A percentile compares a stretch with the other conserved stretches of the same genome.
Conservation (phyloP, 2,329 filamentous ascomycete genomes). For the Aspergillus tamarii region DNA sequence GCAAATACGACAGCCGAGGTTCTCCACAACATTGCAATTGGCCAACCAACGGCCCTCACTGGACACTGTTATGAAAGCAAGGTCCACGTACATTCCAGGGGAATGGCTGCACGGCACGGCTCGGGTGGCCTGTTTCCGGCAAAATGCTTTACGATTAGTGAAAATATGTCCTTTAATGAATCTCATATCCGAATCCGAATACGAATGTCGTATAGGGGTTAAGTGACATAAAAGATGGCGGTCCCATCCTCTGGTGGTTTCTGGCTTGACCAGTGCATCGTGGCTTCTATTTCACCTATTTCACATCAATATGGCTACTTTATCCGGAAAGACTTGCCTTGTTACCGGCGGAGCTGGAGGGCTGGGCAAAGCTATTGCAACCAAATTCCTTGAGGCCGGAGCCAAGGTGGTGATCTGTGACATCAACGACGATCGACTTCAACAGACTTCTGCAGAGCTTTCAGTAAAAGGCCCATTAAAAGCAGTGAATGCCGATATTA, state of each 20-base stretch:
- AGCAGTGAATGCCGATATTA: conserved; percentile 43
- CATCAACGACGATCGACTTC: conserved; percentile 35
- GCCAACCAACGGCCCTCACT: not conserved
- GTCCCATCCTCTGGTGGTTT: not conserved
- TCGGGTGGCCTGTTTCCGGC: not conserved
- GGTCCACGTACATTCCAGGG: not conserved
- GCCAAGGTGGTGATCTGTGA: conserved; percentile 45
- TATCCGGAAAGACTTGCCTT: conserved; percentile 31
- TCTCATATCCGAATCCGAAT: not conserved
- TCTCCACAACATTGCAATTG: not conserved
- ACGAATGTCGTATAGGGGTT: not conserved
- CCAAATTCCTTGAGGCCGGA: conserved; percentile 37
- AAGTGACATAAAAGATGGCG: not conserved
- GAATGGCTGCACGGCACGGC: not conserved
- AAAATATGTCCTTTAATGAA: not conserved
- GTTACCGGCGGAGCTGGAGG: conserved; percentile 43
- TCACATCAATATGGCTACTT: not conserved
- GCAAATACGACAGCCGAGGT: not conserved
- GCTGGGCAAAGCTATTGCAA: conserved; percentile 43
- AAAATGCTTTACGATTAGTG: not conserved
- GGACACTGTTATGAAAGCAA: not conserved
- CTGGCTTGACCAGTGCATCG: not conserved
- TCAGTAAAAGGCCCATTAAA: conserved; percentile 24
- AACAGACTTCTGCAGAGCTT: conserved; percentile 27
- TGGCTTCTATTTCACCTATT: not conserved